phyloP scores from a whole-genome alignment of 2,329 filamentous ascomycete genomes.

The Aspergillus fischeri region DNA sequence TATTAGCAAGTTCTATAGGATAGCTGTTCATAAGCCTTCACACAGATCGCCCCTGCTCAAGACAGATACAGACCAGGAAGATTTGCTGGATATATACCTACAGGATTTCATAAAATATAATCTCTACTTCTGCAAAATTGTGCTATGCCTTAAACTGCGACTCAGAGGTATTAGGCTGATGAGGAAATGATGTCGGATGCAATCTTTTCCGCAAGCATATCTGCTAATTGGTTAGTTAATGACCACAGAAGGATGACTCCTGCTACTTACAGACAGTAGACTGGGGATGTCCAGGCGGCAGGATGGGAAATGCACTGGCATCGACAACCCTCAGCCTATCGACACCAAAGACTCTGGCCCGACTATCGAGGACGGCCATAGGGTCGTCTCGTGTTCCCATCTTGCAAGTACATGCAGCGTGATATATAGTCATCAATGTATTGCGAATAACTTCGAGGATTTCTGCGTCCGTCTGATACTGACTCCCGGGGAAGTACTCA shows the following conservation, averaged over 20 bases:
- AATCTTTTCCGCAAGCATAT: slow-evolving; percentile 44
- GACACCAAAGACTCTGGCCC: slow-evolving; percentile 30
- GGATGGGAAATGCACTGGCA: slow-evolving; percentile 34
- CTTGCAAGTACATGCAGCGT: slow-evolving; percentile 29
- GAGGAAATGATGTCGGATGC: slow-evolving; percentile 25
- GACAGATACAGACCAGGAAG: too few species aligned
- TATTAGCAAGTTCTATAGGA: not conserved
- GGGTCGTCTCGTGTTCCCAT: slow-evolving; percentile 26
- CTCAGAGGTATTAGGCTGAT: not conserved
- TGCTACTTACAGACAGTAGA: slow-evolving; percentile 34
- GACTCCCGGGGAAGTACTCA: slow-evolving; percentile 37
- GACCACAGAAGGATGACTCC: not conserved
- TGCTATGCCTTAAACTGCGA: not conserved
- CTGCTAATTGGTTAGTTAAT: slow-evolving; percentile 13
- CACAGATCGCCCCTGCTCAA: too few species aligned
- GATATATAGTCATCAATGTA: slow-evolving; percentile 28
- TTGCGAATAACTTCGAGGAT: slow-evolving; percentile 36
- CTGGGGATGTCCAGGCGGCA: slow-evolving; percentile 42
- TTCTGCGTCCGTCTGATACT: slow-evolving; percentile 40
- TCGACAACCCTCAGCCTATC: slow-evolving; percentile 34
- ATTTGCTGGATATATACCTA: too few species aligned
- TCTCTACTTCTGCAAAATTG: not conserved
- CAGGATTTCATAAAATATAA: too few species aligned
- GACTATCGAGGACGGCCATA: slow-evolving; percentile 31
- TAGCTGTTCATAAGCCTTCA: not conserved